Base-by-base conservation (phyloP, 1,284 basidiomycete species). In the Mycosarcoma mackinlayi region DNA sequence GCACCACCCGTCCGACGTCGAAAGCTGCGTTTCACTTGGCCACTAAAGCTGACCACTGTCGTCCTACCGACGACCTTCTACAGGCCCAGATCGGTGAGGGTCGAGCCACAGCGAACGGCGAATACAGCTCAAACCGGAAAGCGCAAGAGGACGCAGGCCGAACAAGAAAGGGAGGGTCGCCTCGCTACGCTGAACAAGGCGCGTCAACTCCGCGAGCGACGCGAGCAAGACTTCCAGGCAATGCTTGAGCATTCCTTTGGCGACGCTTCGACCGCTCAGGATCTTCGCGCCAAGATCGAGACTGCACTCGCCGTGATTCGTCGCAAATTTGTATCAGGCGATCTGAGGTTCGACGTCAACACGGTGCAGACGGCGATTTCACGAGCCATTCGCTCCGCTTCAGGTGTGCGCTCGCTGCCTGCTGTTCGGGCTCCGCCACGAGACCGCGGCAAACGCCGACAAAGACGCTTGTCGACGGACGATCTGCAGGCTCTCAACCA, bases 121-220 rank as follows among this genome's bases (percentile, higher is more conserved):
- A 30, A 11, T 13, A 6, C 24, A 19, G 6, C 23, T 25, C 18
- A 18, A 16, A 18, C 21, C 31, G 19, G 23, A 23, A 30, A 31
- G 42, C 41, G 37, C 23, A 49, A 24, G 11, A 40, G 33, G 35
- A 57, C 50, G 25, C 40, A 31, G 21, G 49, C 56, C 7, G 49
- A 63, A 24, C 53, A 57, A 16, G 56, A 72, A 27, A 53, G 28
- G 23, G 38, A 68, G 21, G 70, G 70, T 9, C 64, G 70, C 23
- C 14, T 41, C 14, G 51, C 65, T 13, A 73, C 70, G 27, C 45
- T 68, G 13, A 40, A 31, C 25, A 73, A 73, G 40, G 70, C 65
- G 8, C 59, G 65, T 11, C 41, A 68, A 45, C 57, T 73, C 6
- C 70, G 65, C 6, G 25, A 61, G 37, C 45, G 51, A 24, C 52